Evolutionary conservation across 179 eudicot genomes (phyloP).

Genomic region (Beta corolliflora): DNA sequence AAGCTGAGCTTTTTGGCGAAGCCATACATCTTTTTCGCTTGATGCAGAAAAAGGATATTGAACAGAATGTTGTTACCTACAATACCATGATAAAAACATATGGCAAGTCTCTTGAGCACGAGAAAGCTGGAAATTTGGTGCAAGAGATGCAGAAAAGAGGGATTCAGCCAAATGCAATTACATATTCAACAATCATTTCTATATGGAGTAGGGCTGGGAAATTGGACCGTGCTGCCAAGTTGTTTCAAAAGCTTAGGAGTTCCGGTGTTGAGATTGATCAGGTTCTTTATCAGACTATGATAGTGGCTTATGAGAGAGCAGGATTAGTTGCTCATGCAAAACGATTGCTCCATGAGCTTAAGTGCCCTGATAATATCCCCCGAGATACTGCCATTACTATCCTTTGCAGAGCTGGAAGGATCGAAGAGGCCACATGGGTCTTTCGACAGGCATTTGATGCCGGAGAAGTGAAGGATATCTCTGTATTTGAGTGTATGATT

Average conservation of each 20-base stretch:
- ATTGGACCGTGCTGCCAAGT: slow-evolving; percentile 74
- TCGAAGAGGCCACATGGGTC: slow-evolving; percentile 95
- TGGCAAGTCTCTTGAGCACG: slow-evolving; percentile 91
- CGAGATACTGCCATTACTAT: slow-evolving; percentile 74
- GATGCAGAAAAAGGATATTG: slow-evolving; percentile 87
- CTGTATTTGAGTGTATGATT: slow-evolving; percentile 69
- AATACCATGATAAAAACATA: slow-evolving; percentile 88
- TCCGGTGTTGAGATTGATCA: slow-evolving; percentile 84
- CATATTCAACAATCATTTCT: slow-evolving; percentile 90
- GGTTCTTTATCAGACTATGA: slow-evolving; percentile 95
- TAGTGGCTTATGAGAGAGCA: slow-evolving; percentile 87
- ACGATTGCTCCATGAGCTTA: slow-evolving; percentile 81
- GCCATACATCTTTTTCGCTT: slow-evolving; percentile 87
- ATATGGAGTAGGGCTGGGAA: slow-evolving; percentile 85
- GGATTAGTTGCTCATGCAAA: slow-evolving; percentile 82
- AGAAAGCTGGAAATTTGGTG: slow-evolving; percentile 83
- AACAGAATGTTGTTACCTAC: slow-evolving; percentile 87
- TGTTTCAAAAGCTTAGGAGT: slow-evolving; percentile 85
- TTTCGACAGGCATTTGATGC: slow-evolving; percentile 83
- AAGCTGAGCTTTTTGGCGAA: slow-evolving; percentile 92
- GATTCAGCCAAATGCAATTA: slow-evolving; percentile 82
- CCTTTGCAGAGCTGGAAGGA: slow-evolving; percentile 82
- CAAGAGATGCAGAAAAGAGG: slow-evolving; percentile 88
- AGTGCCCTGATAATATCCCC: slow-evolving; percentile 69
- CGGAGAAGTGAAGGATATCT: slow-evolving; percentile 74